Base-by-base conservation (phyloP, 2,329 filamentous ascomycete genomes). In the Boeremia lycopersici region DNA sequence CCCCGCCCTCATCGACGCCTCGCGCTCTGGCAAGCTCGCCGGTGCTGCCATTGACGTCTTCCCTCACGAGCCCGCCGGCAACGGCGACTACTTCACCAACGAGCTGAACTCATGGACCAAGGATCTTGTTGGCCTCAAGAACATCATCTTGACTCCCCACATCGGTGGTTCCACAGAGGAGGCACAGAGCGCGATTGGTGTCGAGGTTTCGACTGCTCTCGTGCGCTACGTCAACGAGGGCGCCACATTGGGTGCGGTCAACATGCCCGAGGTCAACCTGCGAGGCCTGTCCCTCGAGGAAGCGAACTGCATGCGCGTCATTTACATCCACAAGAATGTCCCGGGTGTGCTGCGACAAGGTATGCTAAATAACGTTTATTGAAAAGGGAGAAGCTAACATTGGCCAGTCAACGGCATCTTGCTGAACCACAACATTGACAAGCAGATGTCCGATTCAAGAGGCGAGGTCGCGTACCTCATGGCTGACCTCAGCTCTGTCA, bases 81-180 rank as follows among this genome's bases (percentile, higher is more conserved):
- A 99, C 73, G 95, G 95, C 54, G 90, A 96, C 72, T 96, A 96
- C 78, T 99, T 99, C 81, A 93, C 86, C 76, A 89, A 85, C 74
- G 81, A 84, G 42, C 82, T 99, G 56, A 96, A 96, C 77, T 63
- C 78, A 9, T 99, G 91, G 91, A 89, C 86, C 26, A 87, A 93
- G 69, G 93, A 97, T 58, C 84, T 99, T 42, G 86, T 91, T 48
- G 84, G 84, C 47, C 81, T 98, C 56, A 95, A 88, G 78, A 99
- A 99, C 79, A 82, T 99, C 64, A 96, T 99, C 65, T 82, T 99
- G 44, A 96, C 93, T 1, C 95, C 95, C 19, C 95, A 99, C 76
- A 98, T 99, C 71, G 95, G 95, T 67, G 95, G 95, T 51, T 96
- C 91, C 77, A 99, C 95, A 0, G 95, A 99, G 78, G 95, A 99